These are phyloP conservation scores for Flaveria trinervia DNA, from an alignment of 129 eudicot species.

Conservation along the genomic window DNA sequence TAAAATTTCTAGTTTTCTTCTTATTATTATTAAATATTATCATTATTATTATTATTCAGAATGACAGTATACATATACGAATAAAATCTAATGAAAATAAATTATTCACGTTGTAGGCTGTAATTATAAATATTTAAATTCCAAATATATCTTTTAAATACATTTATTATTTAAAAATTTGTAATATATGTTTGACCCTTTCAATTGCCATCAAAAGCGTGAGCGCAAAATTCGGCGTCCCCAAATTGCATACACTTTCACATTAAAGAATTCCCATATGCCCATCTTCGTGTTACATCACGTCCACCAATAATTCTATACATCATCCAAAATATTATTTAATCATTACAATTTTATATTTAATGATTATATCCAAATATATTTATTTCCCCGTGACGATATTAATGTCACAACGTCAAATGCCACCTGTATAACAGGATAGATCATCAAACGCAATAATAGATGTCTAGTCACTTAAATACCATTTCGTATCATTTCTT, in stretches of 20 bases:
- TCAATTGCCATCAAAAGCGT: constrained; percentile 43
- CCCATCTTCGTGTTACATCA: constrained; percentile 8
- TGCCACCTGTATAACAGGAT: background rate
- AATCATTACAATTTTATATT: background rate
- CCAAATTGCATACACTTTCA: constrained; percentile 44
- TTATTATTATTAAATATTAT: too few relatives aligned
- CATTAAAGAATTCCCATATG: constrained; percentile 32
- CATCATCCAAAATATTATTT: background rate
- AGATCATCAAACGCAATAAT: background rate
- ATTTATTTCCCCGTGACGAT: background rate
- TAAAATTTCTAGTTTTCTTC: too few relatives aligned
- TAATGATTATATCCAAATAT: background rate
- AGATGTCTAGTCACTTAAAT: background rate
- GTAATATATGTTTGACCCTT: constrained; percentile 47
- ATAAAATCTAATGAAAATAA: background rate
- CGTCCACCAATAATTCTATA: constrained; percentile 33
- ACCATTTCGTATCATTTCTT: background rate
- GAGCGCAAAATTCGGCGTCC: constrained; percentile 47
- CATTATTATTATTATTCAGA: too few relatives aligned
- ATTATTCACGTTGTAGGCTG: constrained; percentile 7
- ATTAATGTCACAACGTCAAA: background rate
- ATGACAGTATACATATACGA: background rate
- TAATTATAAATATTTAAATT: constrained; percentile 20
- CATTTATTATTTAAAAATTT: background rate
- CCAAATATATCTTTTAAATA: constrained; percentile 10